phyloP scores from a whole-genome alignment of 306 rosid genomes.

The Nissolia schottii region DNA sequence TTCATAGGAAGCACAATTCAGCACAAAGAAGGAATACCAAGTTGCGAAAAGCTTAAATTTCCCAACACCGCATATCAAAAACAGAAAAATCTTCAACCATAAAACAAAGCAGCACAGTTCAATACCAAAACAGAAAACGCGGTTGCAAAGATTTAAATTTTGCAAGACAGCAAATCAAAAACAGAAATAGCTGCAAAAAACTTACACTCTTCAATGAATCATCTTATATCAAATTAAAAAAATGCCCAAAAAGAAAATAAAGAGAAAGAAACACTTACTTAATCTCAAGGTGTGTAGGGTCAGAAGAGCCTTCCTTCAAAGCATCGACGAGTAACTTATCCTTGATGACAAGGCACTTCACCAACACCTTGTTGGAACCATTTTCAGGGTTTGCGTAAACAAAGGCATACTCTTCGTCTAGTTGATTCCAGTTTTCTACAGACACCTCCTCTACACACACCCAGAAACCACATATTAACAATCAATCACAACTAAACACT shows the following conservation, averaged over 20 bases:
- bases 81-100: neutral
- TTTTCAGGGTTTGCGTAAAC: constrained; percentile 63
- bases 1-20: neutral
- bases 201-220: neutral
- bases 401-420: constrained; percentile 74
- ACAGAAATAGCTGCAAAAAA: too few relatives aligned
- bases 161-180: neutral
- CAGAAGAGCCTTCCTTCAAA: constrained; percentile 44
- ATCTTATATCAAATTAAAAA: too few relatives aligned
- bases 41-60: neutral
- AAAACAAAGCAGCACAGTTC: neutral
- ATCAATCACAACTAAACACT: neutral
- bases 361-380: constrained; percentile 59
- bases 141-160: neutral
- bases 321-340: constrained; percentile 60
- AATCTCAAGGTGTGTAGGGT: constrained; percentile 63
- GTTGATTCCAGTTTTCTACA: constrained; percentile 75
- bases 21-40: neutral
- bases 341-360: constrained; percentile 75
- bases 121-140: neutral
- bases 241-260: neutral
- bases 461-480: neutral
- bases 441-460: constrained; percentile 70
- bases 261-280: constrained; percentile 27
- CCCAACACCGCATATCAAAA: neutral